phyloP scores from a whole-genome alignment of 139 green algal genomes.

The Tetraselmis striata region DNA sequence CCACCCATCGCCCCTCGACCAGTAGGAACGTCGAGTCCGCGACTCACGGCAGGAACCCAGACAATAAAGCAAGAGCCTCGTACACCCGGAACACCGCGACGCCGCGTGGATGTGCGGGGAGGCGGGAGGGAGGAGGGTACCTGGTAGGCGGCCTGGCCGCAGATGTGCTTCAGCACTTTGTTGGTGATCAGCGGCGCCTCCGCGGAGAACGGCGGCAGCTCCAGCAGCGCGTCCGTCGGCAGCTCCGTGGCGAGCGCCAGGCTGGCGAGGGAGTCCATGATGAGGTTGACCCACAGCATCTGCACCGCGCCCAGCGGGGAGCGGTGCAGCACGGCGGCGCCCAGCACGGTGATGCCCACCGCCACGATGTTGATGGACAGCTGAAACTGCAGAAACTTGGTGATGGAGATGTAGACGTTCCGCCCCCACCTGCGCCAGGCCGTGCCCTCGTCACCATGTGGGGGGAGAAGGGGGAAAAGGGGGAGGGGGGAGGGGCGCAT shows the following conservation, averaged over 20 bases:
- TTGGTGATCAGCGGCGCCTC: conserved; percentile 37
- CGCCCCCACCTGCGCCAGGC: conserved; percentile 68
- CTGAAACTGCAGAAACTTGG: conserved; percentile 79
- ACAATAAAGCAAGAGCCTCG: too few relatives aligned
- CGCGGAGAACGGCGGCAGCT: conserved; percentile 46
- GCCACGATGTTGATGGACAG: conserved; percentile 75
- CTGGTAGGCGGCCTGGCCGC: conserved; percentile 67
- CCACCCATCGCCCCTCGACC: too few relatives aligned
- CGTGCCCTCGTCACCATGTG: too few relatives aligned
- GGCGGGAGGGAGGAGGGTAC: too few relatives aligned
- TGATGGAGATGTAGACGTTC: conserved; percentile 76
- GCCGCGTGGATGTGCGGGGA: too few relatives aligned
- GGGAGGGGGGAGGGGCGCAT: too few relatives aligned
- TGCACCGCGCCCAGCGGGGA: conserved; percentile 67
- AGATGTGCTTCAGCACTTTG: conserved; percentile 43
- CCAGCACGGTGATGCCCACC: conserved; percentile 49
- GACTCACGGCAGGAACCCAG: too few relatives aligned
- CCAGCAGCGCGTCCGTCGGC: conserved; percentile 56
- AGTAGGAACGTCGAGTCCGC: too few relatives aligned
- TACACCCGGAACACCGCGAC: too few relatives aligned
- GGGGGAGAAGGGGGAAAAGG: too few relatives aligned
- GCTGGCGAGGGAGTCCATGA: conserved; percentile 81
- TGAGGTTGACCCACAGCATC: conserved; percentile 88
- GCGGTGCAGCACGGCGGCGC: conserved; percentile 47
- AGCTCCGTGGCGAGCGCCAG: conserved; percentile 75